These are phyloP conservation scores for Cardamine resedifolia DNA, from an alignment of 345 rosid species.

Conservation along the genomic window DNA sequence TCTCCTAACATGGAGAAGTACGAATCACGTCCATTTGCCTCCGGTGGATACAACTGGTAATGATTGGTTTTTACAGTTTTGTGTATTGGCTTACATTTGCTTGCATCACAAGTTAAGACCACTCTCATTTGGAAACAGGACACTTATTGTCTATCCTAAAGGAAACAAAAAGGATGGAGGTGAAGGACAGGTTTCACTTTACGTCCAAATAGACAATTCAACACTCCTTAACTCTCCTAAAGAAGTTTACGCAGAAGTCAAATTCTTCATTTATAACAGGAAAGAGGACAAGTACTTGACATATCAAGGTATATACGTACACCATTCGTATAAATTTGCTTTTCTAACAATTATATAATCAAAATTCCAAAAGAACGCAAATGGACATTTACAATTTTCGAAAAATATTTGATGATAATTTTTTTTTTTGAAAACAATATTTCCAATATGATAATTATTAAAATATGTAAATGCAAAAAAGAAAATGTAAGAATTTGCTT, in stretches of 20 bases:
- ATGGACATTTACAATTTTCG: no score
- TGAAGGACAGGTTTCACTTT: background rate
- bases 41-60: slow-evolving; percentile 27
- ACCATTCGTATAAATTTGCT: no score
- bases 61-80: background rate
- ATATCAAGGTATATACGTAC: slow-evolving; percentile 6
- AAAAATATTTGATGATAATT: no score
- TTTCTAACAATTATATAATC: no score
- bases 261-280: slow-evolving; percentile 22
- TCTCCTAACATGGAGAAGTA: no score
- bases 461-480: no score
- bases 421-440: no score
- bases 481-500: background rate
- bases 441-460: no score
- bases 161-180: slow-evolving; percentile 13
- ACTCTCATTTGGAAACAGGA: slow-evolving; percentile 3
- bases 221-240: slow-evolving; percentile 23
- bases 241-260: slow-evolving; percentile 25
- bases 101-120: background rate
- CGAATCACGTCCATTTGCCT: no score
- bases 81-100: background rate
- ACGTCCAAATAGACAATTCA: slow-evolving; percentile 18
- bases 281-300: slow-evolving; percentile 14
- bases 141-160: slow-evolving; percentile 27
- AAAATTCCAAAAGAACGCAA: no score